Base-by-base conservation (phyloP, 202 grass and related monocot species). In the Carex sylvatica region DNA sequence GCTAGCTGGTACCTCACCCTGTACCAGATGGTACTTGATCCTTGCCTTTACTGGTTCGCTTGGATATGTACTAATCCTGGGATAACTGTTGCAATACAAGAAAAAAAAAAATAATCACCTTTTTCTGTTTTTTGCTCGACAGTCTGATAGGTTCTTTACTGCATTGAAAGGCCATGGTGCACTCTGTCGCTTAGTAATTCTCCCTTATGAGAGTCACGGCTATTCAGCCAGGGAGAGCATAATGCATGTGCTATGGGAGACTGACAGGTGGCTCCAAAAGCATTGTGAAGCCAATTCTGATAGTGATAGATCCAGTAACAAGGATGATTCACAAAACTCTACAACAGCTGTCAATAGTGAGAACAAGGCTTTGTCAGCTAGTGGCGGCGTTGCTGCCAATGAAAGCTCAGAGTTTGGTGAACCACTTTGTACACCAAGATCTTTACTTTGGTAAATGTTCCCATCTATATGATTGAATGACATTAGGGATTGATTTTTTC, bases 81-180 rank as follows among this genome's bases (percentile, higher is more conserved):
- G 24, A 58, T 76, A 58, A 8, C 24, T 77, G 52, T 58, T 33
- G 12, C 8, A 23, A 74, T 5, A 53, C 8, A 18, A 23, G 12
- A 55, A 55, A 75, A 55, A 75, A 16, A 75, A 55, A 56, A 47
- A 47, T 53, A 74, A 74, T 58, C 3, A n/a, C 73, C 51, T 31
- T 14, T 14, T 40, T 85, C 33, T 82, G 9, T 66, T 72, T 65
- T 82, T 74, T 91, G n/a, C 80, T 40, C 83, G 85, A 82, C 89
- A 99, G 96, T 99, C 96, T 4, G 96, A 99, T 80, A 89, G 96
- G 64, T 99, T 99, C 84, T 99, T 99, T 81, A 99, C 91, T 93
- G 96, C 96, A 62, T 87, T 99, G 86, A 99, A 99, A 89, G 96
- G 96, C 64, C 96, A 99, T 47, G 96, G 96, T 77, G 89, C 90